Percentiles rank a stretch among this genome's conserved stretches.
These are phyloP conservation scores for Athelia psychrophila DNA, from an alignment of 1,284 basidiomycete genomes.

Conservation along the genomic window DNA sequence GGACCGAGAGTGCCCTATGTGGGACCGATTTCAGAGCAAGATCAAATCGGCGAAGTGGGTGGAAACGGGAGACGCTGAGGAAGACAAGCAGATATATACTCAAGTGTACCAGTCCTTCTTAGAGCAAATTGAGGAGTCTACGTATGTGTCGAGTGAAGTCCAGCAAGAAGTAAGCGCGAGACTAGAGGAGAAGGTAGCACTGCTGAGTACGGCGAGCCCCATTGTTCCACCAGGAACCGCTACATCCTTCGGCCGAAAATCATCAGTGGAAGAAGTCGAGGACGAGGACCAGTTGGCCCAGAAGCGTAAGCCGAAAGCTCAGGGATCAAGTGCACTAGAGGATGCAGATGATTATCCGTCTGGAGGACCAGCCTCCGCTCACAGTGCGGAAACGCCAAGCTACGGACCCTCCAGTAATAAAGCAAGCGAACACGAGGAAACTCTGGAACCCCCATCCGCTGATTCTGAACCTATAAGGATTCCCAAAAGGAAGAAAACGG, in stretches of 20 bases:
- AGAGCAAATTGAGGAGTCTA: background rate
- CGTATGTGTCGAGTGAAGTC: background rate
- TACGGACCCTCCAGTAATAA: background rate
- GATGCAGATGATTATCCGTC: too few relatives aligned
- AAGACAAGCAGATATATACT: background rate
- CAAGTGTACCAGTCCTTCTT: background rate
- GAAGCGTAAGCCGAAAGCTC: too few relatives aligned
- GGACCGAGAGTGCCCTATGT: background rate
- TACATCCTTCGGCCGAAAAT: too few relatives aligned
- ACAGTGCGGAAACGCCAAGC: background rate
- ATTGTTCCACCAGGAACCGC: too few relatives aligned
- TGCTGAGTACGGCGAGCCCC: too few relatives aligned
- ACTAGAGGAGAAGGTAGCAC: background rate
- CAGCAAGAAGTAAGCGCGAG: too few relatives aligned
- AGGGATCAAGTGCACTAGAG: too few relatives aligned
- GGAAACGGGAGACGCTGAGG: background rate
- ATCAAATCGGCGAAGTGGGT: background rate
- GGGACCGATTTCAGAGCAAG: background rate
- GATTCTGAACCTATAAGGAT: background rate
- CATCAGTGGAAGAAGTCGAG: too few relatives aligned
- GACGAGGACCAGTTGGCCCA: too few relatives aligned
- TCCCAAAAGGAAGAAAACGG: background rate
- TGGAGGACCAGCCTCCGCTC: background rate
- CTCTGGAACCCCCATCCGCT: background rate
- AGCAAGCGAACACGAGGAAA: background rate